Base-by-base conservation (phyloP, 1,284 basidiomycete genomes). In the Trametes pubescens region DNA sequence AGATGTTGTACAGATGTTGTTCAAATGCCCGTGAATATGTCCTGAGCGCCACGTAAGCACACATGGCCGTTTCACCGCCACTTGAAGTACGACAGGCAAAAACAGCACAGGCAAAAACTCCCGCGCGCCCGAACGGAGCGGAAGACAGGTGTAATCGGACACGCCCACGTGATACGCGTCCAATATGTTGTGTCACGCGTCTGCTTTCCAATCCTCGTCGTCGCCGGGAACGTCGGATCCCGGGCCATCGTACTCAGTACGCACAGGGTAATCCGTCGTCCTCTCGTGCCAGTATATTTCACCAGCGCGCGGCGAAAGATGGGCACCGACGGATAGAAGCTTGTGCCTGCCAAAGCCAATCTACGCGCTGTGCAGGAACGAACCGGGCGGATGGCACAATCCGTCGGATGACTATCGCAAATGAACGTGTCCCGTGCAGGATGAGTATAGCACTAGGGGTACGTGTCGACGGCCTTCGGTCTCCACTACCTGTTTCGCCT, bases 141-240 rank as follows among this genome's bases (percentile, higher is more conserved):
- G 47, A 21, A 32, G 34, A 21, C 16, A 18, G 51, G 21, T 35
- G 51, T 38, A 53, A 38, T n/a, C 24, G 8, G 18, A 56, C 59
- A 24, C 60, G 60, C 10, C 37, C 60, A 61, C 60, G 60, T 61
- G 60, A 51, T 16, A 6, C 52, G 52, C 37, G 46, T 34, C n/a
- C n/a, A n/a, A n/a, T n/a, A n/a, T n/a, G n/a, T n/a, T n/a, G n/a
- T 29, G 53, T 35, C 37, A 26, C 10, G 38, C 38, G n/a, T 10
- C 8, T 35, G 57, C 49, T 59, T 52, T 48, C 49, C 57, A 59
- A 59, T 43, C 56, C 37, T 24, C 21, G 3, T n/a, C 13, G 26
- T 43, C 21, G 26, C 29, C 21, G 35, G 16, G 46, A 48, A 46
- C 46, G 22, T n/a, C 40, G 29, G 3, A 32, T 32, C 29, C 29